These are phyloP conservation scores for Cyclotella sp. DNA, from an alignment of 108 stramenopile genomes.

Conservation along the genomic window DNA sequence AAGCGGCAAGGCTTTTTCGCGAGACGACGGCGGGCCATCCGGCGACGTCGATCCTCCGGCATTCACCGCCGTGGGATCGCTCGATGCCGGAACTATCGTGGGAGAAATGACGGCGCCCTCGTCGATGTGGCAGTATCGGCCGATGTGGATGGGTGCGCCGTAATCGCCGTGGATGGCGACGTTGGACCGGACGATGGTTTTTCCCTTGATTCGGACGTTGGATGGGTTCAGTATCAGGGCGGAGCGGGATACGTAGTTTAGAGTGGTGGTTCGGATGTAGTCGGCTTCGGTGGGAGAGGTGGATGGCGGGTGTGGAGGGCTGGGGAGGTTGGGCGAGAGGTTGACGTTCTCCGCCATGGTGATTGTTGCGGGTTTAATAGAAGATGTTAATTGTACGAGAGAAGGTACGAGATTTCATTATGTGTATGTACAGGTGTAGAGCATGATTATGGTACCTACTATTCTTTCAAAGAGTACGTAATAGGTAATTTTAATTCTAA, in stretches of 20 bases:
- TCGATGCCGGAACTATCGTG: slow-evolving; percentile 26
- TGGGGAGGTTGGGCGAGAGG: no score
- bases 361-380: no score
- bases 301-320: no score
- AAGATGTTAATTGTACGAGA: no score
- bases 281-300: no score
- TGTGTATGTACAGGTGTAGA: no score
- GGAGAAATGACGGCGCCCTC: slow-evolving; percentile 39
- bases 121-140: slow-evolving; percentile 44
- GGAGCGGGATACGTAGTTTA: slow-evolving; percentile 52
- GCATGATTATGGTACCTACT: no score
- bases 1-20: slow-evolving; percentile 39
- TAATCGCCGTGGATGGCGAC: slow-evolving; percentile 46
- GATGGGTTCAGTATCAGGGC: slow-evolving; percentile 36
- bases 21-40: not conserved
- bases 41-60: not conserved
- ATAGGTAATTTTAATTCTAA: no score
- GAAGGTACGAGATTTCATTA: no score
- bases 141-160: slow-evolving; percentile 42
- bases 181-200: slow-evolving; percentile 31
- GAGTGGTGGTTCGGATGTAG: slow-evolving; percentile 46
- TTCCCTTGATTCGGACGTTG: slow-evolving; percentile 40
- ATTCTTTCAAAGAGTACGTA: no score
- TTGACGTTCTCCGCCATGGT: no score
- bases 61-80: slow-evolving; percentile 27